Conservation (phyloP, 2,329 filamentous ascomycete genomes). For the Coniosporium tulheliwenetii region DNA sequence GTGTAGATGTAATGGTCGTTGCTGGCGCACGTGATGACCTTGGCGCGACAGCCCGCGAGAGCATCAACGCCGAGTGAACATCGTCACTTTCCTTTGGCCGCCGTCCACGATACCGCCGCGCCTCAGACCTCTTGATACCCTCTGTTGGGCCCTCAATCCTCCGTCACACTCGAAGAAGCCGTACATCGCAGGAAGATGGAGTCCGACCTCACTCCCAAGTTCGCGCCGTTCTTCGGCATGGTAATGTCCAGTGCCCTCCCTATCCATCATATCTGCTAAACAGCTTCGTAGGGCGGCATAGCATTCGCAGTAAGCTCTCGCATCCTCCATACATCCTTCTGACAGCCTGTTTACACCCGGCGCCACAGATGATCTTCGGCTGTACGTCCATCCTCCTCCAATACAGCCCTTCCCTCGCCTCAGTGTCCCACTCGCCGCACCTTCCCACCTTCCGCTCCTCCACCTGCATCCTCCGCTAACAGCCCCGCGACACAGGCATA, state of each 20-base stretch:
- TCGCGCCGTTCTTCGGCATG: constrained; percentile 81
- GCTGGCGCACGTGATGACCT: too few relatives aligned
- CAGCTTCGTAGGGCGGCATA: constrained; percentile 48
- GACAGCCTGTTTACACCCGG: background rate
- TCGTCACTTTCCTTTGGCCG: too few relatives aligned
- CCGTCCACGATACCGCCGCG: too few relatives aligned
- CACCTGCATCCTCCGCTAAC: background rate
- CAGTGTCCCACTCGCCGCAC: too few relatives aligned
- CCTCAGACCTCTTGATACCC: too few relatives aligned
- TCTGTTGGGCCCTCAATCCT: too few relatives aligned
- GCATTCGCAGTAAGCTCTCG: constrained; percentile 43
- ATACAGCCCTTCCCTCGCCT: too few relatives aligned
- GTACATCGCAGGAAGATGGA: constrained; percentile 7
- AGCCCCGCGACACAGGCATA: constrained; percentile 28
- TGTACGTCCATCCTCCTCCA: constrained; percentile 35
- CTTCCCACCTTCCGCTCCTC: constrained; percentile 1
- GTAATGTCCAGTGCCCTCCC: constrained; percentile 25
- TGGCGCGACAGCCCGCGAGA: too few relatives aligned
- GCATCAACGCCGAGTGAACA: too few relatives aligned
- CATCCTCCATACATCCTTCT: background rate
- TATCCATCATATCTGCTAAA: too few relatives aligned
- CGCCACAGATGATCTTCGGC: constrained; percentile 56
- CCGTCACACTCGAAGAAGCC: too few relatives aligned
- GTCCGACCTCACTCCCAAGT: constrained; percentile 53
- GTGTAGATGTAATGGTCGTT: too few relatives aligned